phyloP scores from a whole-genome alignment of 192 early-diverging fungal genomes.

The Geranomyces variabilis region DNA sequence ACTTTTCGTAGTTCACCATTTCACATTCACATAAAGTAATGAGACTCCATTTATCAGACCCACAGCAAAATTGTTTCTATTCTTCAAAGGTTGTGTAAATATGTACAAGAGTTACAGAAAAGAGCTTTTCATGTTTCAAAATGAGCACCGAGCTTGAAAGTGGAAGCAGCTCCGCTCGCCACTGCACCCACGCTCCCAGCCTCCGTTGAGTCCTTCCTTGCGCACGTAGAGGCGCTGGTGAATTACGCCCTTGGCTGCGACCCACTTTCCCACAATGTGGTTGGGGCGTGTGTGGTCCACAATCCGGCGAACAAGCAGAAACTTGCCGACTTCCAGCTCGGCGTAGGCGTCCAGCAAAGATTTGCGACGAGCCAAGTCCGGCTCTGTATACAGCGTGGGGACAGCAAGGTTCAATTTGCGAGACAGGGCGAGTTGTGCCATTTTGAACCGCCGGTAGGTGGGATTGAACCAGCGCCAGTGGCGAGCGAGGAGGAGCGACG shows the following conservation, averaged over 20 bases:
- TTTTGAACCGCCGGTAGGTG: background rate
- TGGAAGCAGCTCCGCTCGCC: background rate
- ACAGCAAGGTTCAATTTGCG: background rate
- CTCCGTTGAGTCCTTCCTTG: background rate
- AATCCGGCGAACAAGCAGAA: background rate
- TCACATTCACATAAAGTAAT: no score
- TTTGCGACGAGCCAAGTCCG: background rate
- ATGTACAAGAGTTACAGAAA: no score
- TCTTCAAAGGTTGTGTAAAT: no score
- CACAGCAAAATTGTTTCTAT: no score
- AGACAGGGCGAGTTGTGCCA: background rate
- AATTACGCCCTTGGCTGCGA: background rate
- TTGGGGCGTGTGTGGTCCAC: background rate
- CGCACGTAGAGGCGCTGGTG: background rate
- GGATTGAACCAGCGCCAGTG: background rate
- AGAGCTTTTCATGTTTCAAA: background rate
- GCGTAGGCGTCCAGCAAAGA: background rate
- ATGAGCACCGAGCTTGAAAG: background rate
- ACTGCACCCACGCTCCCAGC: background rate
- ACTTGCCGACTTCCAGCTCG: background rate
- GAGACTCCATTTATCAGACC: no score
- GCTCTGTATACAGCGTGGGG: background rate
- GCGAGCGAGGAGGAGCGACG: conserved; percentile 9
- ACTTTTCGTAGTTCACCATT: no score
- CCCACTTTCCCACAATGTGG: background rate